A percentile compares a stretch with the other conserved stretches of the same genome.
phyloP scores from a whole-genome alignment of 2,329 filamentous ascomycete species.

The Fusarium sororula region DNA sequence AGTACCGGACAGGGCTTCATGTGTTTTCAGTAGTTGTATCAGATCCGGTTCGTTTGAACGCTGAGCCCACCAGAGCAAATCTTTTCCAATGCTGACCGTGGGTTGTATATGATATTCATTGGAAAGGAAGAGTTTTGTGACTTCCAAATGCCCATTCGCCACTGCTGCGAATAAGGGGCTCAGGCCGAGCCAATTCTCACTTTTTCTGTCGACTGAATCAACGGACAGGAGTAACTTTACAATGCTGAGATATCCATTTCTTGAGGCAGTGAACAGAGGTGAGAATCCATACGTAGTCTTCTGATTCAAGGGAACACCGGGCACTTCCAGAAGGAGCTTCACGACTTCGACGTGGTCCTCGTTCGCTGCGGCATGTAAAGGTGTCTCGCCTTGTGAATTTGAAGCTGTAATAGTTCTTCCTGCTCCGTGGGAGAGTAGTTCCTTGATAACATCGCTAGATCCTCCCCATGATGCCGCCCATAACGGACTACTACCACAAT shows the following conservation, averaged over 20 bases:
- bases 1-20: rapidly evolving
- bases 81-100: neutral
- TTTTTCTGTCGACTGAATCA: neutral
- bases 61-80: neutral
- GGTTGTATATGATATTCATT: rapidly evolving
- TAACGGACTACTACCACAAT: too few species aligned
- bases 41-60: rapidly evolving
- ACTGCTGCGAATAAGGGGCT: neutral
- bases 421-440: neutral
- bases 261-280: neutral
- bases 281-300: rapidly evolving
- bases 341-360: rapidly evolving
- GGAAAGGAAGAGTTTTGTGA: neutral
- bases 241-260: rapidly evolving
- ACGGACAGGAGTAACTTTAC: rapidly evolving
- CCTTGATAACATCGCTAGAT: too few species aligned
- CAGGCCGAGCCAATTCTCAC: rapidly evolving
- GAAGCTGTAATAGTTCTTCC: neutral
- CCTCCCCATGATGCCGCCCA: too few species aligned
- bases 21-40: neutral
- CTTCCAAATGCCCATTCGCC: neutral
- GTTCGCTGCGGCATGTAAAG: rapidly evolving
- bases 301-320: rapidly evolving
- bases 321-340: rapidly evolving
- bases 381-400: rapidly evolving